Evolutionary conservation across 257 asterid genomes (phyloP).

Genomic region (Fraxinus anomala): DNA sequence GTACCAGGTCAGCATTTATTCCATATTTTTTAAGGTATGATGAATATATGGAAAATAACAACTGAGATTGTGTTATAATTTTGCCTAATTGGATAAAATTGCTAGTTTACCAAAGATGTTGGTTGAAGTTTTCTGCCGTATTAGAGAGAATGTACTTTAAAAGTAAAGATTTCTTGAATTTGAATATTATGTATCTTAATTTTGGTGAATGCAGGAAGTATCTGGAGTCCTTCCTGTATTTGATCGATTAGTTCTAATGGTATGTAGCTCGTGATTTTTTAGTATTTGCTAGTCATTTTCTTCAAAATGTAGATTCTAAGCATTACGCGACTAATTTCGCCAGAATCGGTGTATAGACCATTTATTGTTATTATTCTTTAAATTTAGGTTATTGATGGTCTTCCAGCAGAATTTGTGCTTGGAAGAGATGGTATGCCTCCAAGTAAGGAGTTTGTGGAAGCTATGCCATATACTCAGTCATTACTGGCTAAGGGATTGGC

Average conservation of each 20-base stretch:
- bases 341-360: background rate
- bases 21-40: slow-evolving; percentile 7
- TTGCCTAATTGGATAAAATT: slow-evolving; percentile 1
- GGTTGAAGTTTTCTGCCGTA: background rate
- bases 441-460: slow-evolving; percentile 51
- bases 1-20: slow-evolving; percentile 53
- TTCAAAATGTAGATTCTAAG: background rate
- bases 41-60: slow-evolving; percentile 2
- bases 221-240: slow-evolving; percentile 73
- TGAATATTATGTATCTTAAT: slow-evolving; percentile 26
- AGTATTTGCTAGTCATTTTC: slow-evolving; percentile 13
- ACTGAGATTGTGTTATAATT: background rate
- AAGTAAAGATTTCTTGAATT: slow-evolving; percentile 11
- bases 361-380: slow-evolving; percentile 14
- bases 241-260: slow-evolving; percentile 77
- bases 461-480: slow-evolving; percentile 90
- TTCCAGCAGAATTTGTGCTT: slow-evolving; percentile 91
- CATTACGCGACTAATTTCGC: slow-evolving; percentile 6
- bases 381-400: slow-evolving; percentile 81
- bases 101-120: background rate
- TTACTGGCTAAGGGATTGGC: slow-evolving; percentile 68
- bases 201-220: slow-evolving; percentile 56
- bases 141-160: background rate
- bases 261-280: slow-evolving; percentile 30
- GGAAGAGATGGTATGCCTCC: slow-evolving; percentile 83